Evolutionary conservation across 139 green algal species (phyloP).

Genomic region (Chlamydomonas asymmetrica): DNA sequence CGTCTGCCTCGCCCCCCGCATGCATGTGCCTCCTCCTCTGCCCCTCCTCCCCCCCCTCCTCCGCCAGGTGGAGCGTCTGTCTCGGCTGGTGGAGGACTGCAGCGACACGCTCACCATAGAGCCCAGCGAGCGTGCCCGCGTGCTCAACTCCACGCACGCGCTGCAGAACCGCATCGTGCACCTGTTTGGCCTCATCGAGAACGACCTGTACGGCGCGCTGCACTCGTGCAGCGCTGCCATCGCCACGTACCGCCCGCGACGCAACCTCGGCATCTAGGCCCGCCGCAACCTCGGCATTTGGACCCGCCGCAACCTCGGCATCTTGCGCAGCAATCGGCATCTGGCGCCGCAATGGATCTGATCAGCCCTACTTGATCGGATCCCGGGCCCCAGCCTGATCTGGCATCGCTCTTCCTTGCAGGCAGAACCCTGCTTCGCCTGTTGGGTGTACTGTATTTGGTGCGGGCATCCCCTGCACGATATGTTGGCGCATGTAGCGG

Average conservation of each 20-base stretch:
- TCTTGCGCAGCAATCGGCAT: too few species aligned
- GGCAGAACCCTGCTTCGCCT: too few species aligned
- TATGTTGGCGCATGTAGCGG: too few species aligned
- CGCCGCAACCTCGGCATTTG: conserved; percentile 20
- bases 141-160: conserved; percentile 76
- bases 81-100: conserved; percentile 48
- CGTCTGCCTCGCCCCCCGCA: background rate
- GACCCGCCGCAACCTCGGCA: conserved; percentile 20
- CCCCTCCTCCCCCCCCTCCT: background rate
- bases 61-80: conserved; percentile 66
- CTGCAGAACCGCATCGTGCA: conserved; percentile 69
- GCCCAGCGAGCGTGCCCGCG: conserved; percentile 48
- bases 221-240: conserved; percentile 60
- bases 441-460: too few species aligned
- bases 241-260: conserved; percentile 30
- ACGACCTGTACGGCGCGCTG: conserved; percentile 44
- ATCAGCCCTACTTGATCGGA: too few species aligned
- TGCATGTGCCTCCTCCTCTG: background rate
- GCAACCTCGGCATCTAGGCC: conserved; percentile 21
- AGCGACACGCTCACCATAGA: conserved; percentile 37
- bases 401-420: too few species aligned
- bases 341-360: too few species aligned
- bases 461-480: too few species aligned
- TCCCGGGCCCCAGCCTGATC: too few species aligned
- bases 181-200: conserved; percentile 78